phyloP scores from a whole-genome alignment of 169 alveolate genomes.

The Cryptosporidium muris region DNA sequence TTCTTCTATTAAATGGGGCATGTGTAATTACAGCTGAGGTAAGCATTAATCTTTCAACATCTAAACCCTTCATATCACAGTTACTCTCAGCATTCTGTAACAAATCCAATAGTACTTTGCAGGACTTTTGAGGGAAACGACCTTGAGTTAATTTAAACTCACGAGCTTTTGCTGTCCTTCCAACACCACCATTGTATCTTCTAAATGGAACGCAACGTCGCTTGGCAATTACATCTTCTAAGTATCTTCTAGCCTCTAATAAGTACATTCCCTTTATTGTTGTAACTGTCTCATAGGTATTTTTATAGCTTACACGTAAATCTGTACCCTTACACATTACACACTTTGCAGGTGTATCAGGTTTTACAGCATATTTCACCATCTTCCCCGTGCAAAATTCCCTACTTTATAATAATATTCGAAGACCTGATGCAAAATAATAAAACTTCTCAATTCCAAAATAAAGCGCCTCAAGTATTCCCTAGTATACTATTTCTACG shows the following conservation, averaged over 20 bases:
- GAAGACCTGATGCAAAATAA: too few relatives aligned
- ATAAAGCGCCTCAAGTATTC: too few relatives aligned
- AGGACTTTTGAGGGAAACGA: conserved; percentile 97
- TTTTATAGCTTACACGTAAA: conserved; percentile 94
- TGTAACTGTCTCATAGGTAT: conserved; percentile 95
- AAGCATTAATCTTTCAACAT: conserved; percentile 87
- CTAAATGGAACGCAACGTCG: conserved; percentile 96
- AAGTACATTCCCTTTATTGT: conserved; percentile 95
- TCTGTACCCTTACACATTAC: conserved; percentile 87
- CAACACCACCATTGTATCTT: conserved; percentile 94
- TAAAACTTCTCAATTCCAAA: too few relatives aligned
- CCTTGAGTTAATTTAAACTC: conserved; percentile 94
- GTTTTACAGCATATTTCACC: conserved; percentile 68
- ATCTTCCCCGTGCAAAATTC: background rate
- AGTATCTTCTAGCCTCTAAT: conserved; percentile 90
- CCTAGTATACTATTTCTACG: too few relatives aligned
- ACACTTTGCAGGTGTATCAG: conserved; percentile 77
- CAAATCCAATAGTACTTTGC: conserved; percentile 89
- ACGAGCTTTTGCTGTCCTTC: conserved; percentile 97
- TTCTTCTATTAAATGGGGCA: conserved; percentile 96
- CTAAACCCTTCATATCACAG: conserved; percentile 96
- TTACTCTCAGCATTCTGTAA: conserved; percentile 93
- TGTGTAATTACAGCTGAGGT: conserved; percentile 93
- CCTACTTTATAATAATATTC: too few relatives aligned
- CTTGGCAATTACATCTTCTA: conserved; percentile 94